These are phyloP conservation scores for Ascochyta rabiei DNA, from an alignment of 2,329 filamentous ascomycete genomes.

Conservation along the genomic window DNA sequence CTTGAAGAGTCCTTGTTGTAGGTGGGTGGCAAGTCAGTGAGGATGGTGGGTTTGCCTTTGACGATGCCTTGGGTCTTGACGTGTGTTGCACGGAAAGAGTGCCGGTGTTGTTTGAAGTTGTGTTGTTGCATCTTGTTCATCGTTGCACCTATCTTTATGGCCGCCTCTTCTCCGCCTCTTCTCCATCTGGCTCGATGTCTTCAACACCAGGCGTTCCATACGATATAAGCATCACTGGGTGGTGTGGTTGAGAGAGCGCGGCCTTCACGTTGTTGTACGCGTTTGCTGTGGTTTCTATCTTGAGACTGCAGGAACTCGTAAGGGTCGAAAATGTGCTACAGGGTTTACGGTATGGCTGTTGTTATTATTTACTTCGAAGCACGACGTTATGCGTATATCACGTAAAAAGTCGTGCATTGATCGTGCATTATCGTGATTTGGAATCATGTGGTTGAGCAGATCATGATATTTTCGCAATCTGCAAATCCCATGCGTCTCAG, in stretches of 20 bases:
- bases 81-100: conserved; percentile 47
- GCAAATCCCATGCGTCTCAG: not conserved
- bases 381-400: conserved; percentile 3
- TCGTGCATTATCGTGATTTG: not conserved
- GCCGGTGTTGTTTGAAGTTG: conserved; percentile 49
- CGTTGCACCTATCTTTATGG: conserved; percentile 43
- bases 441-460: not conserved
- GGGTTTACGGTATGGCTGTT: not conserved
- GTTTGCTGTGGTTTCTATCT: conserved; percentile 1
- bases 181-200: conserved; percentile 37
- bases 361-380: not conserved
- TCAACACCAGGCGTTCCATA: conserved; percentile 44
- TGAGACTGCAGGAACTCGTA: not conserved
- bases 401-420: not conserved
- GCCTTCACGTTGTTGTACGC: conserved; percentile 18
- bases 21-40: conserved; percentile 34
- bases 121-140: conserved; percentile 50
- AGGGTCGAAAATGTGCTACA: not conserved
- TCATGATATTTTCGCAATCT: not conserved
- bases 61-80: conserved; percentile 41
- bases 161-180: conserved; percentile 45
- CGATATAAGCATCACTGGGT: conserved; percentile 29
- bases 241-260: conserved; percentile 27
- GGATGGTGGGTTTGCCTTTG: conserved; percentile 22
- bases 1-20: conserved; percentile 48